phyloP scores from a whole-genome alignment of 306 rosid species.

The Malus sieversii region DNA sequence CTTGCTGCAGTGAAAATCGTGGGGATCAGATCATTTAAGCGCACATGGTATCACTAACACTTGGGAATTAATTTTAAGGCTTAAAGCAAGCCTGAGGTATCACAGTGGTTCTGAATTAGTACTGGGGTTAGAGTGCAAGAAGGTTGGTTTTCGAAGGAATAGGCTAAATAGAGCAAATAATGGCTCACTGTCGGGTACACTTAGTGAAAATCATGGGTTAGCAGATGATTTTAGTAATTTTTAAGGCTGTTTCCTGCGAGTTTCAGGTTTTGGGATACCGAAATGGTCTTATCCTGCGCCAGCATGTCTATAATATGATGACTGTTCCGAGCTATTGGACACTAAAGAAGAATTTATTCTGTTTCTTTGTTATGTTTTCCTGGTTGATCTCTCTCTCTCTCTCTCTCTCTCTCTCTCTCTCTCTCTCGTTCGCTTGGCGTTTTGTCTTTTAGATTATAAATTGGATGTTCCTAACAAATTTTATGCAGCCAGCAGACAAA shows the following conservation, averaged over 20 bases:
- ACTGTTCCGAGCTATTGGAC: background rate
- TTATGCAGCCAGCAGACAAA: slow-evolving; percentile 71
- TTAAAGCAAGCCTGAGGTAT: background rate
- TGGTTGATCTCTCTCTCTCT: background rate
- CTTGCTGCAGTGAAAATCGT: background rate
- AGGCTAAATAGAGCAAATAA: background rate
- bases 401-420: background rate
- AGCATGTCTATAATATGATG: background rate
- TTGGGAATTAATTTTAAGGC: background rate
- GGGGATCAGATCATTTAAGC: background rate
- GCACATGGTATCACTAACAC: background rate
- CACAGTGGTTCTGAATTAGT: background rate
- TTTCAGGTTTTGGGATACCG: background rate
- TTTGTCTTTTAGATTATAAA: background rate
- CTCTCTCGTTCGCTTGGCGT: background rate
- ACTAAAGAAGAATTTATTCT: background rate
- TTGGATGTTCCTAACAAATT: slow-evolving; percentile 4
- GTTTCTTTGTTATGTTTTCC: background rate
- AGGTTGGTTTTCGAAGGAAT: background rate
- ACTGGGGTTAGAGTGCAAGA: background rate
- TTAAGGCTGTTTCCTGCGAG: background rate
- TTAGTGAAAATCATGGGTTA: background rate
- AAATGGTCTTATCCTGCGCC: background rate
- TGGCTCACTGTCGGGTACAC: background rate
- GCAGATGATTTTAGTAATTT: background rate